Conservation (phyloP, 805 yeast genomes). For the Myxozyma geophila region DNA sequence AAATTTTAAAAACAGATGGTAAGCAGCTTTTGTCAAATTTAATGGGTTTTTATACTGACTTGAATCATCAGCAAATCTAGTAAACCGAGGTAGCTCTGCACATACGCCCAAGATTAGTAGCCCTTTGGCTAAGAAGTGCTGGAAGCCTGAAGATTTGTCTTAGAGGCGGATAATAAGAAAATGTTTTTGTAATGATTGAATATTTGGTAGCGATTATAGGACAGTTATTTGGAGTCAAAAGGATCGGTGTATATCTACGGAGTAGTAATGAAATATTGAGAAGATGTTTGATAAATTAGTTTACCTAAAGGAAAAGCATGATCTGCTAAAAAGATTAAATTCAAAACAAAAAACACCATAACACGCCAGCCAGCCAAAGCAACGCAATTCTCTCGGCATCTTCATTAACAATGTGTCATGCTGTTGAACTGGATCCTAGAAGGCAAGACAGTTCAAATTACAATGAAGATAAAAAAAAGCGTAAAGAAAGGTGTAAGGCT, state of each 20-base stretch:
- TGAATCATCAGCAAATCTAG: background rate
- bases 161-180: background rate
- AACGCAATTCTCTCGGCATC: too few relatives aligned
- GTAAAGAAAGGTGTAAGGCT: too few relatives aligned
- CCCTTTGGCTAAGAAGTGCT: constrained; percentile 29
- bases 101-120: constrained; percentile 34
- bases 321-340: background rate
- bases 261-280: too few relatives aligned
- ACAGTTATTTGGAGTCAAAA: too few relatives aligned
- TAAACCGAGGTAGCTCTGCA: constrained; percentile 1
- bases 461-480: too few relatives aligned
- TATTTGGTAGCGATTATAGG: too few relatives aligned
- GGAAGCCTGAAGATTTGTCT: constrained; percentile 14
- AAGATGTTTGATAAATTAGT: too few relatives aligned
- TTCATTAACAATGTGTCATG: too few relatives aligned
- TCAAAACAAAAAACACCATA: background rate
- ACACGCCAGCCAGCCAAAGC: too few relatives aligned
- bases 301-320: background rate
- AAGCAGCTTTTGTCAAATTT: background rate
- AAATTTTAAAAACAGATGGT: background rate
- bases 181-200: background rate
- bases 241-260: too few relatives aligned
- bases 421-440: too few relatives aligned
- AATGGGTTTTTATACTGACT: background rate
- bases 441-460: too few relatives aligned